Evolutionary conservation across 2,329 filamentous ascomycete genomes (phyloP).

Genomic region (Rhynchosporium graminicola): DNA sequence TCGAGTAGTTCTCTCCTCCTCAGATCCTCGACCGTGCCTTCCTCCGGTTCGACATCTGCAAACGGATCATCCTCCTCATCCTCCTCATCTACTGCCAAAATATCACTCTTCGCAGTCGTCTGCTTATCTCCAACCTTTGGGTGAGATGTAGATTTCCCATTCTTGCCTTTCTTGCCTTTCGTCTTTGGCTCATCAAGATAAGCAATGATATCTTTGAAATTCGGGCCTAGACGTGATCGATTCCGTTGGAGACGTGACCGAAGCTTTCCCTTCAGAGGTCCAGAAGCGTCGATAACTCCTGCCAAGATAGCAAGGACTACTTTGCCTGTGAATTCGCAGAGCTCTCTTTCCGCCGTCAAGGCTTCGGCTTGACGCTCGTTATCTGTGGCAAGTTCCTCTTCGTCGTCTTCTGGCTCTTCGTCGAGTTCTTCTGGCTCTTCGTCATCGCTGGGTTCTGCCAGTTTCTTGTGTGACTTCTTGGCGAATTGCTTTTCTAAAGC

Average conservation of each 20-base stretch:
- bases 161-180: conserved; percentile 43
- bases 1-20: conserved; percentile 56
- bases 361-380: conserved; percentile 63
- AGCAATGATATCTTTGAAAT: conserved; percentile 80
- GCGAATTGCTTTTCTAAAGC: conserved; percentile 76
- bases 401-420: conserved; percentile 60
- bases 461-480: conserved; percentile 63
- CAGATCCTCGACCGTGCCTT: conserved; percentile 60
- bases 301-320: conserved; percentile 79
- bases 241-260: conserved; percentile 76
- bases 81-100: conserved; percentile 31
- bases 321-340: conserved; percentile 84
- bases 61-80: conserved; percentile 44
- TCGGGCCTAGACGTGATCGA: conserved; percentile 75
- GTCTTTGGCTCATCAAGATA: conserved; percentile 73
- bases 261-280: conserved; percentile 62
- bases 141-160: conserved; percentile 43
- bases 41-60: conserved; percentile 54
- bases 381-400: conserved; percentile 53
- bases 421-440: conserved; percentile 71
- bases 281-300: conserved; percentile 68
- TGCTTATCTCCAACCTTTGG: conserved; percentile 46
- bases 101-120: conserved; percentile 42
- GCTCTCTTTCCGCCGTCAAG: conserved; percentile 77
- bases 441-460: conserved; percentile 67